Conservation (phyloP, 345 rosid genomes). For the Eucalyptus victrix region DNA sequence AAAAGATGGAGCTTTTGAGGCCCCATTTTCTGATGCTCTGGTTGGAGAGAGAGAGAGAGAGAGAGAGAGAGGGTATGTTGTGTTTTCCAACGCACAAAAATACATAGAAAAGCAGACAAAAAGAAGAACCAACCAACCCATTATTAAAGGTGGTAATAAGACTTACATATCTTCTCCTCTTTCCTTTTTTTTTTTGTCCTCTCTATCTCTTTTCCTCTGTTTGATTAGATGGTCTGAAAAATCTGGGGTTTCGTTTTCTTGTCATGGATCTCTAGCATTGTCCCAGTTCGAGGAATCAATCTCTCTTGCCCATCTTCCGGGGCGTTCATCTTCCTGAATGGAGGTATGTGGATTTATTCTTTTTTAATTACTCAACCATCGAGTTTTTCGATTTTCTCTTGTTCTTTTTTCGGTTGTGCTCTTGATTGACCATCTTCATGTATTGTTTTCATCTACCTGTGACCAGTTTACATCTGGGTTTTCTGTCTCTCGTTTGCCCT, state of each 20-base stretch:
- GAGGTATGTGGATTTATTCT: constrained; percentile 20
- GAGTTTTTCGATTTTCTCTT: background rate
- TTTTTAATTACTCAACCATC: background rate
- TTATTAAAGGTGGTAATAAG: constrained; percentile 6
- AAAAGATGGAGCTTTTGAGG: background rate
- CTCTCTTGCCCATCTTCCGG: constrained; percentile 16
- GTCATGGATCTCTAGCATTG: constrained; percentile 13
- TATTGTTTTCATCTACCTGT: background rate
- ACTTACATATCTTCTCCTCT: background rate
- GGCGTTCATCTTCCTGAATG: constrained; percentile 3
- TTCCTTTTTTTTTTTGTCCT: background rate
- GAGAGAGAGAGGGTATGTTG: background rate
- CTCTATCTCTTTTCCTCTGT: background rate
- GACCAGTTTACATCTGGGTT: background rate
- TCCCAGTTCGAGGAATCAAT: constrained; percentile 3
- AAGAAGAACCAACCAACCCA: background rate
- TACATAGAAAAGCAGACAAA: background rate
- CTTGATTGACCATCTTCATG: background rate
- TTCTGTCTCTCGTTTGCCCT: background rate
- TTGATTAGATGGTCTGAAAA: background rate
- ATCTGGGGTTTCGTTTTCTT: constrained; percentile 18
- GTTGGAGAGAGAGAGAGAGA: background rate
- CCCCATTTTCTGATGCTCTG: background rate
- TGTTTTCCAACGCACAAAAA: constrained; percentile 3
- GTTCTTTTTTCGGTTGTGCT: background rate